These are phyloP conservation scores for Amaranthus cruentus DNA, from an alignment of 148 eudicot genomes.

Conservation along the genomic window DNA sequence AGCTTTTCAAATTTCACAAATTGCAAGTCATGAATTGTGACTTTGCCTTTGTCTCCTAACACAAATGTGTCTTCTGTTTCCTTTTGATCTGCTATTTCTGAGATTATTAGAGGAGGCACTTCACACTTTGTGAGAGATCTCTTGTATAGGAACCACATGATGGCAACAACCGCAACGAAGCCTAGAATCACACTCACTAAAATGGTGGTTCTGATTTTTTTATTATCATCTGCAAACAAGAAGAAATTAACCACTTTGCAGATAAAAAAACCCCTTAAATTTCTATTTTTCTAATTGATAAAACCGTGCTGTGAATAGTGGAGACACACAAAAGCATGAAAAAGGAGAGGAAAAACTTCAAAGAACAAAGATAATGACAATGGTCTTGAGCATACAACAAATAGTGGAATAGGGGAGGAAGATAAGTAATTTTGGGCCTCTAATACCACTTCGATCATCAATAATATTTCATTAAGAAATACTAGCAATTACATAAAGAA, in stretches of 20 bases:
- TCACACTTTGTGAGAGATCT: background rate
- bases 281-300: too few species aligned
- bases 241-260: background rate
- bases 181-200: background rate
- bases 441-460: too few species aligned
- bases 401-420: too few species aligned
- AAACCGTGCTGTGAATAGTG: too few species aligned
- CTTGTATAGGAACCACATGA: background rate
- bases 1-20: conserved; percentile 10
- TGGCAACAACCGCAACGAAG: background rate
- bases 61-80: background rate
- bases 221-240: background rate
- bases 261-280: too few species aligned
- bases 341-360: too few species aligned
- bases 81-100: background rate
- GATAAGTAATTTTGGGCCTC: too few species aligned
- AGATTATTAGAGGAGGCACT: background rate
- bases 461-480: too few species aligned
- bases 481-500: too few species aligned
- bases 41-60: background rate
- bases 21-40: conserved; percentile 12
- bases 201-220: background rate
- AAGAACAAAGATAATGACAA: too few species aligned
- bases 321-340: too few species aligned
- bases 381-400: too few species aligned